Evolutionary conservation across 441 rosid species (phyloP).

Genomic region (Pelargonium cotyledonis): DNA sequence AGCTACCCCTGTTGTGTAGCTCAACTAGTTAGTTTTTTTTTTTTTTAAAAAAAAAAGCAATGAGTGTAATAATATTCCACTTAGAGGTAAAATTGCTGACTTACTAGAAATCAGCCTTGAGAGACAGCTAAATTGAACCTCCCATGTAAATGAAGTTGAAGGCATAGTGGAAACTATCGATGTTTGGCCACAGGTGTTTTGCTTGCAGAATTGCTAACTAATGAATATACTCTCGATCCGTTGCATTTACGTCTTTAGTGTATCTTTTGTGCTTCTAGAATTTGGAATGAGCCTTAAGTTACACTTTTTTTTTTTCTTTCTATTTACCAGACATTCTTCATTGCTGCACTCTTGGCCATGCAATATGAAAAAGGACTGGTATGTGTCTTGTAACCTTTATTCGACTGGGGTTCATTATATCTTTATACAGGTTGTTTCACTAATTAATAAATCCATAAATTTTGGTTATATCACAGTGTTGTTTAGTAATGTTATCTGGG

Average conservation of each 20-base stretch:
- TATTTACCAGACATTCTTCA: conserved; percentile 74
- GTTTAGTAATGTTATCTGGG: neutral
- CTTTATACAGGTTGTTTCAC: neutral
- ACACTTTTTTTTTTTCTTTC: conserved; percentile 17
- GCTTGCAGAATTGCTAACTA: neutral
- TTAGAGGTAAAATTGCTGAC: neutral
- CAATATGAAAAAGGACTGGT: conserved; percentile 94
- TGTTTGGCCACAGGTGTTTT: neutral
- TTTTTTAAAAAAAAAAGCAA: too few species aligned
- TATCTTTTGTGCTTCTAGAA: neutral
- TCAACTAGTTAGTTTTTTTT: too few species aligned
- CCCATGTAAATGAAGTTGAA: neutral
- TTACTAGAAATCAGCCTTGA: neutral
- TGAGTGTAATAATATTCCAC: neutral
- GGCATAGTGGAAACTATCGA: neutral
- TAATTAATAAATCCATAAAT: neutral
- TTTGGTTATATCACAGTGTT: neutral
- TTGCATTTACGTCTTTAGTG: neutral
- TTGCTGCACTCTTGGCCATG: conserved; percentile 96
- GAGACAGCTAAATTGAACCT: neutral
- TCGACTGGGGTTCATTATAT: neutral
- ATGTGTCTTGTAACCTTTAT: conserved; percentile 30
- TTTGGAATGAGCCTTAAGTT: conserved; percentile 13
- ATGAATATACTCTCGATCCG: neutral
- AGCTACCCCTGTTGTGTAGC: too few species aligned